A percentile compares a stretch with the other conserved stretches of the same genome.
Conservation (phyloP, 2,329 filamentous ascomycete species). For the Fusarium heterosporum region DNA sequence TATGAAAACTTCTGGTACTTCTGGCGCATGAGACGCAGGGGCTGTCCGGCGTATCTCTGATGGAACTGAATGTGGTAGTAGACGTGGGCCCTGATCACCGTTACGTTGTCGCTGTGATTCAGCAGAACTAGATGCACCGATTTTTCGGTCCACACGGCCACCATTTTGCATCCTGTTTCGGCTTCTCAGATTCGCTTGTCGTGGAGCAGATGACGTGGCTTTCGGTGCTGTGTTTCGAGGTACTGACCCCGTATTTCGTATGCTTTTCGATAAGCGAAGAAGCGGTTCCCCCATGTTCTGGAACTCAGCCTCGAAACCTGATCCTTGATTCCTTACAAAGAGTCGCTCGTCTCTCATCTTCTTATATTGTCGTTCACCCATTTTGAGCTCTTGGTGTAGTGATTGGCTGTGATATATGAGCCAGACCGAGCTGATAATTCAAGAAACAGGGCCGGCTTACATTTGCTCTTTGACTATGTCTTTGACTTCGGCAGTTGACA, state of each 20-base stretch:
- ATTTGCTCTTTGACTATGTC: neutral
- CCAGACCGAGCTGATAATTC: neutral
- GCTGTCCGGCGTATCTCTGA: neutral
- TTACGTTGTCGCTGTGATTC: neutral
- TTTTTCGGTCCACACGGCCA: no score
- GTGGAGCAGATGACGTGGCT: neutral
- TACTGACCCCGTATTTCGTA: neutral
- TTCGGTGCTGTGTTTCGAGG: neutral
- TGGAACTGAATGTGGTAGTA: no score
- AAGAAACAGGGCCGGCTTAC: neutral
- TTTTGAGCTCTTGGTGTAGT: neutral
- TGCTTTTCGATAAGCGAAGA: neutral
- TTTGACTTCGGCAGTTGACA: neutral
- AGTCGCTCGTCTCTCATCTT: neutral
- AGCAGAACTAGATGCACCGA: no score
- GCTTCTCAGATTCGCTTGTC: accelerated
- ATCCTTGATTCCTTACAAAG: neutral
- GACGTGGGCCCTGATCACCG: neutral
- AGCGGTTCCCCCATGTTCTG: neutral
- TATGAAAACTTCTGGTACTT: neutral
- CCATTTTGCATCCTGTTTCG: neutral
- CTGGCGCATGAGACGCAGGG: neutral
- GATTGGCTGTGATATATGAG: neutral
- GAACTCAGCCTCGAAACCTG: neutral
- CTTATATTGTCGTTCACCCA: neutral